Base-by-base conservation (phyloP, 2,329 filamentous ascomycete species). In the Fusarium brachygibbosum region DNA sequence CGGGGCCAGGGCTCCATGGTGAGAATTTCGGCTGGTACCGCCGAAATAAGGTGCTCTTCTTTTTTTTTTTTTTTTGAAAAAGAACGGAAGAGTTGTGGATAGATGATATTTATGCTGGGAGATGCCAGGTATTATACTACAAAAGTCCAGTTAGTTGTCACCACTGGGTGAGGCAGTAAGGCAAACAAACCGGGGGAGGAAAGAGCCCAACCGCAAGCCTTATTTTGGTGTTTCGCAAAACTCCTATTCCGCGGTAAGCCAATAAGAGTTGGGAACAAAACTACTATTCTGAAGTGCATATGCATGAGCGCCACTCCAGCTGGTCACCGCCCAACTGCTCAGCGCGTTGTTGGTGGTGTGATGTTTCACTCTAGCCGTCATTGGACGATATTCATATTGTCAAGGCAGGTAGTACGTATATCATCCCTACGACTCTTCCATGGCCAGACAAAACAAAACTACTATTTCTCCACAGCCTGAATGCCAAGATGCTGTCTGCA, bases 191-290 rank as follows among this genome's bases (percentile, higher is more conserved):
- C 6, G 23, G 23, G 23, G 23, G 23, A 19, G 13, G 5, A 35
- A 7, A 21, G 21, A 35, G 17, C 8, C 23, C 16, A 25, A 12
- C 12, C 2, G 16, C 23, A 9, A 19, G 5, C 17, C 34, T 19
- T n/a, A 11, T 17, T n/a, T 37, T 19, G 3, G 16, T n/a, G 17
- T 37, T 17, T 17, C 9, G 37, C 4, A 31, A 35, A 46, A 48
- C 19, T 3, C 17, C 41, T 25, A 28, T 28, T 29, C 29, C 11
- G 29, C 29, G 29, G 29, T 23, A 19, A n/a, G 16, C 12, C 16
- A 42, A 28, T n/a, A 14, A 10, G 10, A 42, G 10, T 13, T 14
- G 35, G 23, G 10, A 5, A 35, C 42, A 50, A 58, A 58, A 58
- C 52, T 8, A 35, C 58, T 50, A 60, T 60, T 28, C 11, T 41